Percentiles rank a stretch among this genome's conserved stretches.
Evolutionary conservation across 2,329 filamentous ascomycete species (phyloP).

Genomic region (Plenodomus lindquistii): DNA sequence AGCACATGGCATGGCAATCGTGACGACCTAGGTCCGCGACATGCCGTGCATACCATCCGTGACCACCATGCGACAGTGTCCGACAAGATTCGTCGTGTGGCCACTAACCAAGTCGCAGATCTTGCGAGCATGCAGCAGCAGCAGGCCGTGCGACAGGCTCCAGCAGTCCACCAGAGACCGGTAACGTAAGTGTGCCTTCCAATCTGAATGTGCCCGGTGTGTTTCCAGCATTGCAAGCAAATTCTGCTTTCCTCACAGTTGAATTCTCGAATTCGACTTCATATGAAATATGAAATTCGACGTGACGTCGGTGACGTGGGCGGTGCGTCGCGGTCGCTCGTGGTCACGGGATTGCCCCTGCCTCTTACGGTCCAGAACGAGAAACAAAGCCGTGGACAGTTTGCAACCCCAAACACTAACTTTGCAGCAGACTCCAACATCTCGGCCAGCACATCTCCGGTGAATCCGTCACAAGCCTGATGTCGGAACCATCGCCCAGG

Average conservation of each 20-base stretch:
- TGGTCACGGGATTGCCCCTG: conserved; percentile 24
- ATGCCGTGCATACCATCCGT: neutral
- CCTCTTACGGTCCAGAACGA: too few species aligned
- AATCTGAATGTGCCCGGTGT: neutral
- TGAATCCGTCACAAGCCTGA: conserved; percentile 51
- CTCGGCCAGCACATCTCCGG: conserved; percentile 47
- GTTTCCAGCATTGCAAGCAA: neutral
- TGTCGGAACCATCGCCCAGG: conserved; percentile 52
- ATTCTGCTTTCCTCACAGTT: neutral
- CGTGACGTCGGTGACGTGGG: conserved; percentile 5
- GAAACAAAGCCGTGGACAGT: conserved; percentile 12
- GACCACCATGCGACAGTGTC: neutral
- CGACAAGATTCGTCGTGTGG: neutral
- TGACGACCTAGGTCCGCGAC: neutral
- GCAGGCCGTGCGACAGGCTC: conserved; percentile 45
- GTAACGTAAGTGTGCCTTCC: conserved; percentile 37
- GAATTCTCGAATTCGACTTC: neutral
- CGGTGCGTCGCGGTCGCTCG: conserved; percentile 12
- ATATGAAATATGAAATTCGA: neutral
- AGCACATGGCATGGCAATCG: neutral
- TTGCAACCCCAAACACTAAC: conserved; percentile 11
- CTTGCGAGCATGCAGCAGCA: conserved; percentile 54
- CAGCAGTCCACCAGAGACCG: conserved; percentile 38
- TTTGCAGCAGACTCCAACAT: conserved; percentile 25
- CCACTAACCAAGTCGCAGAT: conserved; percentile 38